Conservation (phyloP, 495 filamentous ascomycete genomes). For the Clavariopsis aquatica region DNA sequence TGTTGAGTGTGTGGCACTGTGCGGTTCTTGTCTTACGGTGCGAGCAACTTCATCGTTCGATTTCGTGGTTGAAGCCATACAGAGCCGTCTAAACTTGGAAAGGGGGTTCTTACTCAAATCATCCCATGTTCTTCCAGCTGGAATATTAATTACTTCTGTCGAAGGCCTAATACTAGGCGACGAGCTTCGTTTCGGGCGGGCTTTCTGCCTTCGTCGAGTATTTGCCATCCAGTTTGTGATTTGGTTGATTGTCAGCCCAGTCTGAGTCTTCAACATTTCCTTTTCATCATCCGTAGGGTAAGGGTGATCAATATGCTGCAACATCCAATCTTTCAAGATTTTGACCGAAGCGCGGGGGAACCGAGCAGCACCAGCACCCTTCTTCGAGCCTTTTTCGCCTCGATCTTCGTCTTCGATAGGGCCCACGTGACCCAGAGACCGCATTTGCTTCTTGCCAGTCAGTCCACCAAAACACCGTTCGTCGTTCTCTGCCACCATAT, state of each 20-base stretch:
- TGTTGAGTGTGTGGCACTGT: background rate
- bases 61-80: background rate
- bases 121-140: slow-evolving; percentile 44
- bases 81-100: background rate
- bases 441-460: slow-evolving; percentile 41
- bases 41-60: background rate
- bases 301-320: slow-evolving; percentile 70
- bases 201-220: slow-evolving; percentile 74
- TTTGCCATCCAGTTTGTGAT: slow-evolving; percentile 89
- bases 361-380: slow-evolving; percentile 57
- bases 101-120: slow-evolving; percentile 30
- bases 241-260: slow-evolving; percentile 72
- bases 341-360: slow-evolving; percentile 73
- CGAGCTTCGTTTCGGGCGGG: slow-evolving; percentile 49
- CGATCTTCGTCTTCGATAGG: slow-evolving; percentile 46
- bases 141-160: slow-evolving; percentile 64
- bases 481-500: slow-evolving; percentile 53
- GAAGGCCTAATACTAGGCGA: slow-evolving; percentile 42
- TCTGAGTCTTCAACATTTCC: slow-evolving; percentile 67
- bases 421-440: slow-evolving; percentile 42
- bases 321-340: slow-evolving; percentile 76
- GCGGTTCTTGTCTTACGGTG: background rate
- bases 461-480: slow-evolving; percentile 48
- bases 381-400: slow-evolving; percentile 34
- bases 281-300: slow-evolving; percentile 84